Evolutionary conservation across 164 flowering plant genomes (phyloP).

Genomic region (Chimonanthus praecox): DNA sequence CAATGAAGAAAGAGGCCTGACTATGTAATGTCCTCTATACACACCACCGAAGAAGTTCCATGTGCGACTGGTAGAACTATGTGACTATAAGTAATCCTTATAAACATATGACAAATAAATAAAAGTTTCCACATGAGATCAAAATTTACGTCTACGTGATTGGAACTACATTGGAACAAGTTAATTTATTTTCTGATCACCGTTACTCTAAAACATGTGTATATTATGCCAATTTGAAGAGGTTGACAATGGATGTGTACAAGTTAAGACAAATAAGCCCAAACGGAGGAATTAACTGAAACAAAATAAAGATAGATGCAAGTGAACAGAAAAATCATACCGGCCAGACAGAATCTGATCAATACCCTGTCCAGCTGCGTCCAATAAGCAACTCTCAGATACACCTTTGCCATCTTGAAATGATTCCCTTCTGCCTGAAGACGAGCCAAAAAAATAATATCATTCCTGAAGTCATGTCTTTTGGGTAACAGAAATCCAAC

Average conservation of each 20-base stretch:
- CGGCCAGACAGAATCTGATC: conserved; percentile 55
- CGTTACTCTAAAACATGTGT: too few species aligned
- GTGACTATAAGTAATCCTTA: too few species aligned
- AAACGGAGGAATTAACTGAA: not conserved
- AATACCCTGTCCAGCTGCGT: conserved; percentile 53
- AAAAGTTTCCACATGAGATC: not conserved
- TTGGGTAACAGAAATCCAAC: too few species aligned
- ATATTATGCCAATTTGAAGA: not conserved
- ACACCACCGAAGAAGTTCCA: too few species aligned
- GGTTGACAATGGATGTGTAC: not conserved
- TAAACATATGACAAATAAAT: not conserved
- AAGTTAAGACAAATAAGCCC: not conserved
- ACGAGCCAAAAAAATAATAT: not conserved
- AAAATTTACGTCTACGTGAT: not conserved
- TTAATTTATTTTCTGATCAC: too few species aligned
- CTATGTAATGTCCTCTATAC: not conserved
- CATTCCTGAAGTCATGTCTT: not conserved
- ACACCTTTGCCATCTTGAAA: conserved; percentile 31
- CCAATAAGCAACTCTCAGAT: conserved; percentile 49
- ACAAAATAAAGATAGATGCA: not conserved
- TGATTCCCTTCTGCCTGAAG: conserved; percentile 49
- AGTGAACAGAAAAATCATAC: conserved; percentile 25
- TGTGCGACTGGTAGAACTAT: too few species aligned
- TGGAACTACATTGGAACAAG: not conserved
- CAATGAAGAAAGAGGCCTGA: not conserved